Conservation (phyloP, 129 eudicot genomes). For the Flaveria brownii region DNA sequence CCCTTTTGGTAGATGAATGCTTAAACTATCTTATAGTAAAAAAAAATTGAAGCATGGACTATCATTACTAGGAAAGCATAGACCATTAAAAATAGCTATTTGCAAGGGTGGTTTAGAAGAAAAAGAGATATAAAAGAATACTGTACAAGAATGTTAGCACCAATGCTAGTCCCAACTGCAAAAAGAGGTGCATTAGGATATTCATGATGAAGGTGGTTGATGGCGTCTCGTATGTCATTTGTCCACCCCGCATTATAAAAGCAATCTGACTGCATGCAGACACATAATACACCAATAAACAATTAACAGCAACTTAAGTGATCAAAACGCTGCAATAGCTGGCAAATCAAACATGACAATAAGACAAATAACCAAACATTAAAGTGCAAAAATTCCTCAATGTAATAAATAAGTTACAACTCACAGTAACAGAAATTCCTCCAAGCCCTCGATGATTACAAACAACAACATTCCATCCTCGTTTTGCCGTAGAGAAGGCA, state of each 20-base stretch:
- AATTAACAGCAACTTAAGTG: constrained; percentile 21
- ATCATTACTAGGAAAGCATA: not conserved
- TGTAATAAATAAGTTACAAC: constrained; percentile 31
- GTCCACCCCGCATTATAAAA: constrained; percentile 99
- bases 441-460: constrained; percentile 94
- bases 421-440: constrained; percentile 89
- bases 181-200: constrained; percentile 72
- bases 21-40: not conserved
- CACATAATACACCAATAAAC: constrained; percentile 22
- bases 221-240: constrained; percentile 63
- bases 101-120: not conserved
- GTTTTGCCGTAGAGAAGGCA: constrained; percentile 67
- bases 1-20: not conserved
- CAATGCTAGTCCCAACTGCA: constrained; percentile 86
- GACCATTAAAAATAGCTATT: not conserved
- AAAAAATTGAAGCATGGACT: not conserved
- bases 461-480: constrained; percentile 87
- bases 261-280: constrained; percentile 76
- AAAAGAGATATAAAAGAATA: not conserved
- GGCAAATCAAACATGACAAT: constrained; percentile 11
- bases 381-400: constrained; percentile 4
- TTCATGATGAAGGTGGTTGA: constrained; percentile 61
- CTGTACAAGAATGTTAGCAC: constrained; percentile 87
- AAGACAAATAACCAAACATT: not conserved
- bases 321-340: not conserved